phyloP scores from a whole-genome alignment of 2,329 filamentous ascomycete genomes.

The Leptographium wingfieldii region DNA sequence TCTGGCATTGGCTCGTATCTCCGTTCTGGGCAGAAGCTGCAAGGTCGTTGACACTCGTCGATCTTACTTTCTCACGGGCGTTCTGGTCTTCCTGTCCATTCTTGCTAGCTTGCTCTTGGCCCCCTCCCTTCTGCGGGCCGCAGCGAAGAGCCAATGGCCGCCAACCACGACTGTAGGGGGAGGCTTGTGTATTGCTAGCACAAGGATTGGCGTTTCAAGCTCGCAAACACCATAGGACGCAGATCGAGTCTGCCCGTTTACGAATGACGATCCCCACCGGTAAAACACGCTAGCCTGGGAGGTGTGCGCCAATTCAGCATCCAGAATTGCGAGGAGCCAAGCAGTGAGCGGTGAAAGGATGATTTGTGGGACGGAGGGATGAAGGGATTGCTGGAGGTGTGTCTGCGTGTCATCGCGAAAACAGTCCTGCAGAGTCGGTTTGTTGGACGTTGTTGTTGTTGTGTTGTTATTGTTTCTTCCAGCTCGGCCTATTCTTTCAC shows the following conservation, averaged over 20 bases:
- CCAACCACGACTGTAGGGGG: neutral
- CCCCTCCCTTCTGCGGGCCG: neutral
- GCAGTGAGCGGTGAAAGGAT: neutral
- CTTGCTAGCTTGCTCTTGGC: neutral
- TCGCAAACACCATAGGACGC: neutral
- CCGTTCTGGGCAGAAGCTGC: neutral
- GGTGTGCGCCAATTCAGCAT: neutral
- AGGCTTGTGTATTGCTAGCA: neutral
- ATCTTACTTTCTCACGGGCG: neutral
- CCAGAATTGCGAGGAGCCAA: neutral
- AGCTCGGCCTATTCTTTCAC: too few species aligned
- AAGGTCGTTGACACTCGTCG: neutral
- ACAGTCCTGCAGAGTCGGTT: neutral
- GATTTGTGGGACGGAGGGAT: neutral
- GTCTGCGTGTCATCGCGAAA: neutral
- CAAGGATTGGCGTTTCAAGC: neutral
- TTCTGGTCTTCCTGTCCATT: neutral
- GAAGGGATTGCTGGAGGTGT: neutral
- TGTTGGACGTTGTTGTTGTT: neutral
- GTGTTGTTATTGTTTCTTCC: neutral
- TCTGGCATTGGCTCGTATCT: neutral
- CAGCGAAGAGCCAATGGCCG: neutral
- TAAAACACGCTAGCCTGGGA: neutral
- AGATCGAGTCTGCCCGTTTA: neutral
- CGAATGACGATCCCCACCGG: neutral